Base-by-base conservation (phyloP, 192 early-diverging fungal genomes). In the Coemansia sp. region DNA sequence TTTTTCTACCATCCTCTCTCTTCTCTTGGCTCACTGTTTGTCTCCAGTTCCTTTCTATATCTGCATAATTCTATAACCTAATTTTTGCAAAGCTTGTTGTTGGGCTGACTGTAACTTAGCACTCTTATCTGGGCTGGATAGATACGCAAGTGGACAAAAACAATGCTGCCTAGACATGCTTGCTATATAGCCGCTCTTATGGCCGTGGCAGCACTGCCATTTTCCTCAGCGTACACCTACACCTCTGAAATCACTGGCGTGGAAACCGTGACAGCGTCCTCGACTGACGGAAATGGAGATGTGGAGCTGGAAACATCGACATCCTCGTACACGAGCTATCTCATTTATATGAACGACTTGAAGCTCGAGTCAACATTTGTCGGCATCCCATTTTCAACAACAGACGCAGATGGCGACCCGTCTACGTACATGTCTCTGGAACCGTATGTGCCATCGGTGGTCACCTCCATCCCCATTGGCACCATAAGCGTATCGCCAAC, bases 321-420 rank as follows among this genome's bases (percentile, higher is more conserved):
- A 20, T 59, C 68, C 13, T 28, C 31, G 17, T 71, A 67, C 59
- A 77, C 74, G 6, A 77, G 61, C 59, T 71, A 71, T 34, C 48
- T 71, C 31, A 59, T 77, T 9, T 64, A 50, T 20, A 77, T 77
- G 74, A 77, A 77, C 22, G 74, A 77, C 57, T 28, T 64, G 10
- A 30, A 27, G 10, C 31, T 20, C 14, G 27, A 50, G 17, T 77
- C 74, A 15, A 67, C 68, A 23, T 71, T 77, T 57, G 58, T 67
- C 19, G 74, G 74, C 10, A 60, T 69, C 7, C 68, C 65, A 23
- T 50, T 55, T 41, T 63, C 68, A 15, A 77, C 74, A 1, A 77
- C 68, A 4, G 64, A 77, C 58, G 37, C 22, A 9, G 31, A 64
- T 0, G 68, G 74, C 48, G 34, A 64, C 27, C 28, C 36, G 25